Percentiles rank a stretch among this genome's conserved stretches.
Conservation (phyloP, 768 basidiomycete genomes). For the Amanita subjunquillea region DNA sequence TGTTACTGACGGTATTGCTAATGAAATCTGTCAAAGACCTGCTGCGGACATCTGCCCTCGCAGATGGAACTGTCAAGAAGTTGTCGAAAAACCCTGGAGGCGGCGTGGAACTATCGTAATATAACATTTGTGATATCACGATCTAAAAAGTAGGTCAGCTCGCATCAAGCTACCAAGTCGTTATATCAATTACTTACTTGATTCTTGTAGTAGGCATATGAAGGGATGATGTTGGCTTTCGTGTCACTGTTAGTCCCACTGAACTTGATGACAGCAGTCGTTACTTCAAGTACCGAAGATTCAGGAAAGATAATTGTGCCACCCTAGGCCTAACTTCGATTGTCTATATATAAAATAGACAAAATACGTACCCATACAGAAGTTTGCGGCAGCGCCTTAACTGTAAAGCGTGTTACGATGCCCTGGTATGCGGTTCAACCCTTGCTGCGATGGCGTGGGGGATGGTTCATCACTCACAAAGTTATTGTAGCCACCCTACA, state of each 20-base stretch:
- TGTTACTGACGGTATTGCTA: conserved; percentile 17
- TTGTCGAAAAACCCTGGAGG: conserved; percentile 36
- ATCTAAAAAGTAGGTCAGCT: not conserved
- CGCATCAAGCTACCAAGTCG: not conserved
- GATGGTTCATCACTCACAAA: conserved; percentile 29
- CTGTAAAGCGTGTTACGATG: conserved; percentile 47
- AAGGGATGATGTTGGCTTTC: conserved; percentile 38
- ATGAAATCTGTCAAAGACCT: conserved; percentile 25
- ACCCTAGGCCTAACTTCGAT: conserved; percentile 24
- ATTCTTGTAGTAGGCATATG: conserved; percentile 27
- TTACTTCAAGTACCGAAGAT: conserved; percentile 14
- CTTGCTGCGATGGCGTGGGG: not conserved
- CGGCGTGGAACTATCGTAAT: conserved; percentile 41
- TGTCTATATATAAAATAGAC: conserved; percentile 45
- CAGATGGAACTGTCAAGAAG: conserved; percentile 28
- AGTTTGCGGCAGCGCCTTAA: conserved; percentile 43
- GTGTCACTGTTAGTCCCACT: conserved; percentile 32
- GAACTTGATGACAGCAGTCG: conserved; percentile 30
- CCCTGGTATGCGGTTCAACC: conserved; percentile 22
- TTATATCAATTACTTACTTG: conserved; percentile 15
- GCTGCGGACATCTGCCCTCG: conserved; percentile 21
- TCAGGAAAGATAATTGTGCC: conserved; percentile 29
- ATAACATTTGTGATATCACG: conserved; percentile 10
- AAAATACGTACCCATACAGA: conserved; percentile 43
- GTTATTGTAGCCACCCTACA: conserved; percentile 39